A percentile compares a stretch with the other conserved stretches of the same genome.
Conservation (phyloP, 768 basidiomycete species). For the Epithele typhae region DNA sequence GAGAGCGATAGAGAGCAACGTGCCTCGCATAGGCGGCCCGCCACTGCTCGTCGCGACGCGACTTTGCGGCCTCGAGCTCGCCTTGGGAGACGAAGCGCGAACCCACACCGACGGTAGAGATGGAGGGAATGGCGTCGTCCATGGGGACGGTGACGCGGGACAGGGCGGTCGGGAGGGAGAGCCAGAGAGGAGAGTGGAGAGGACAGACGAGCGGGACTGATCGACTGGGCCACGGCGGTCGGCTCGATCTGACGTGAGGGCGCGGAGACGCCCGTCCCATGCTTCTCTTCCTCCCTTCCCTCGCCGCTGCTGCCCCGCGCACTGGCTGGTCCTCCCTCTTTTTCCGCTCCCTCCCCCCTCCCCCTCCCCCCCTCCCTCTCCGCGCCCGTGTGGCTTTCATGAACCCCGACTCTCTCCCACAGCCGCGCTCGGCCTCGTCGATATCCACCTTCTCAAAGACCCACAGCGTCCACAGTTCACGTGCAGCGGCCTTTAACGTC, state of each 20-base stretch:
- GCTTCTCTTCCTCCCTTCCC: slow-evolving; percentile 3
- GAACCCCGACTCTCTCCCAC: slow-evolving; percentile 14
- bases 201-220: background rate
- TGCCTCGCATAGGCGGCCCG: slow-evolving; percentile 85
- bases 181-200: background rate
- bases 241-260: too few relatives aligned
- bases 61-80: slow-evolving; percentile 71
- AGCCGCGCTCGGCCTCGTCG: slow-evolving; percentile 15
- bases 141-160: slow-evolving; percentile 27
- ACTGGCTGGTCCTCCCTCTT: slow-evolving; percentile 3
- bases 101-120: slow-evolving; percentile 69
- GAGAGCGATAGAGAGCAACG: background rate
- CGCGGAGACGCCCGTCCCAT: too few relatives aligned
- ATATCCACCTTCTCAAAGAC: slow-evolving; percentile 25
- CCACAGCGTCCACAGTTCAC: slow-evolving; percentile 24
- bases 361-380: slow-evolving; percentile 3
- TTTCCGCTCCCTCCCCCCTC: slow-evolving; percentile 6
- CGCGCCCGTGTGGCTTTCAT: slow-evolving; percentile 10
- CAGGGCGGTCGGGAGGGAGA: background rate
- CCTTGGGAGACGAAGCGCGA: slow-evolving; percentile 81
- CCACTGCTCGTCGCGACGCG: slow-evolving; percentile 79
- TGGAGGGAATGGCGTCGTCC: slow-evolving; percentile 70
- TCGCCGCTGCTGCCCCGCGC: slow-evolving; percentile 14
- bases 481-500: slow-evolving; percentile 36
- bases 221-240: too few relatives aligned